A percentile compares a stretch with the other conserved stretches of the same genome.
Evolutionary conservation across 1,284 basidiomycete genomes (phyloP).

Genomic region (Agroathelia rolfsii): DNA sequence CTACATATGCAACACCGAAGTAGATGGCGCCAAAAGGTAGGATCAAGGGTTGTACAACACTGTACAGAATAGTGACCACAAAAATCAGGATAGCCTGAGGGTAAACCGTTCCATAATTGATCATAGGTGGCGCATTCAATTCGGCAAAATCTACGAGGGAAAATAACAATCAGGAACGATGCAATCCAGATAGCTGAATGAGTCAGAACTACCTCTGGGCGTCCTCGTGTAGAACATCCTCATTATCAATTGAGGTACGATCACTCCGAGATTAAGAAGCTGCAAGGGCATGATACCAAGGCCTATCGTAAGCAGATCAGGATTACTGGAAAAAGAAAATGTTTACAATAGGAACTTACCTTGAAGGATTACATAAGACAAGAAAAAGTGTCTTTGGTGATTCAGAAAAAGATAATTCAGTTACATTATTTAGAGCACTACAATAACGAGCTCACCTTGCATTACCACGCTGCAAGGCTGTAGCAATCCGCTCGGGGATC

Average conservation of each 20-base stretch:
- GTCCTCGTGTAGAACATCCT: conserved; percentile 72
- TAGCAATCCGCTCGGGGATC: conserved; percentile 83
- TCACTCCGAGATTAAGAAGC: conserved; percentile 79
- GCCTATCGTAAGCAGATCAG: conserved; percentile 32
- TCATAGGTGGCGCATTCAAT: conserved; percentile 93
- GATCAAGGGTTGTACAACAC: conserved; percentile 90
- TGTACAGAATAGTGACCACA: conserved; percentile 90
- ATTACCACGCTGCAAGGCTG: conserved; percentile 64
- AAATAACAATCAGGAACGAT: conserved; percentile 6
- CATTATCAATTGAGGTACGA: conserved; percentile 67
- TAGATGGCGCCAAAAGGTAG: conserved; percentile 91
- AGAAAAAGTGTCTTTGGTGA: conserved; percentile 92
- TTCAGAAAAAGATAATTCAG: conserved; percentile 14
- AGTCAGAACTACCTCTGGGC: conserved; percentile 58
- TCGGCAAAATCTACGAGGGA: conserved; percentile 73
- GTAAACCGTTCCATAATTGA: conserved; percentile 90
- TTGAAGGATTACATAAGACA: conserved; percentile 93
- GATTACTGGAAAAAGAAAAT: neutral
- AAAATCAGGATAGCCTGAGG: conserved; percentile 95
- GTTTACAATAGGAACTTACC: conserved; percentile 30
- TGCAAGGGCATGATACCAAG: conserved; percentile 93
- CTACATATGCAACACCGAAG: conserved; percentile 87
- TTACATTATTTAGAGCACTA: conserved; percentile 9
- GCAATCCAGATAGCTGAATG: conserved; percentile 3
- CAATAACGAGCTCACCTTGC: conserved; percentile 38